phyloP scores from a whole-genome alignment of 805 yeast species.

The Naumovozyma castellii region DNA sequence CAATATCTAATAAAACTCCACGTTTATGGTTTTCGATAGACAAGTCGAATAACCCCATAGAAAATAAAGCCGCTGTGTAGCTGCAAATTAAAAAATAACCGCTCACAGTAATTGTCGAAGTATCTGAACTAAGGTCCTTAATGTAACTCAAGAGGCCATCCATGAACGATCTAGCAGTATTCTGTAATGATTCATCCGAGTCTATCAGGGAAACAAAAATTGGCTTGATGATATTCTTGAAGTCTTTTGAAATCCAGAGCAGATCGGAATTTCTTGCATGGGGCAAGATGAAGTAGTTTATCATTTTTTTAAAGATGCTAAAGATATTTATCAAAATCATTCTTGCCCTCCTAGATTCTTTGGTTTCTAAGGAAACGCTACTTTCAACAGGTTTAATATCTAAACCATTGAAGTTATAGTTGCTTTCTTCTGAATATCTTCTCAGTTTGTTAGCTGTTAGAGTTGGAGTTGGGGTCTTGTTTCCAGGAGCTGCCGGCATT shows the following conservation, averaged over 20 bases:
- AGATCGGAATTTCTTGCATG: conserved; percentile 11
- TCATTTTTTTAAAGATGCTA: conserved; percentile 23
- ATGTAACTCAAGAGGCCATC: conserved; percentile 16
- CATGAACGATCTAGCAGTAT: conserved; percentile 29
- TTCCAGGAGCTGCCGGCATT: background rate
- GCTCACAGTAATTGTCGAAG: conserved; percentile 26
- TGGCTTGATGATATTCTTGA: conserved; percentile 23
- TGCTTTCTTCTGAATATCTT: conserved; percentile 15
- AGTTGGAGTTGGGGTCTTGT: conserved; percentile 8
- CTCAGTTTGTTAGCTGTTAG: conserved; percentile 9
- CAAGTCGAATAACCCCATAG: conserved; percentile 29
- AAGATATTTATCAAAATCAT: conserved; percentile 25
- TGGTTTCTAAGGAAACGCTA: background rate
- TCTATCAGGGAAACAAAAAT: conserved; percentile 31
- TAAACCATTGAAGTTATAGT: background rate
- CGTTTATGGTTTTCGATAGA: conserved; percentile 24
- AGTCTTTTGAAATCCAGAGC: conserved; percentile 7
- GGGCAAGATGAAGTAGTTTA: conserved; percentile 21
- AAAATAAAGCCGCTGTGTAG: conserved; percentile 31
- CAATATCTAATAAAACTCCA: conserved; percentile 32
- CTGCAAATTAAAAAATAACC: conserved; percentile 30
- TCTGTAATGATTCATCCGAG: conserved; percentile 26
- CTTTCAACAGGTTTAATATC: background rate
- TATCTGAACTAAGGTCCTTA: conserved; percentile 9
- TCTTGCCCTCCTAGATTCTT: conserved; percentile 15